These are phyloP conservation scores for Endocladia muricata DNA, from an alignment of 31 red algal species.

Conservation along the genomic window DNA sequence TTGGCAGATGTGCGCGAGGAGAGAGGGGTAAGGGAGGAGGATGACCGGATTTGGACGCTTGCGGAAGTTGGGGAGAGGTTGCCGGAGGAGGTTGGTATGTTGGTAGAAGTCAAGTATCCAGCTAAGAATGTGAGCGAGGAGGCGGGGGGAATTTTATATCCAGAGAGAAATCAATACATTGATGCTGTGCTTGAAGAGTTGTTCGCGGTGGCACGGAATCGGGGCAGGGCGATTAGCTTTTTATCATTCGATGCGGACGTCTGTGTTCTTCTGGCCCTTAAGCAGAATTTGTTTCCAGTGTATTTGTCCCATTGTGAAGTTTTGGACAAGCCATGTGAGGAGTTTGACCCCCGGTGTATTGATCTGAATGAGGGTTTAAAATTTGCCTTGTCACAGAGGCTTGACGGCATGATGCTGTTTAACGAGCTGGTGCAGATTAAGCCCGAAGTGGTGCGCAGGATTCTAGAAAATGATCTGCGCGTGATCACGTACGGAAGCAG, in stretches of 20 bases:
- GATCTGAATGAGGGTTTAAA: constrained; percentile 41
- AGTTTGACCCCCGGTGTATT: constrained; percentile 61
- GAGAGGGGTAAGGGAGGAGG: neutral
- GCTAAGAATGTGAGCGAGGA: constrained; percentile 25
- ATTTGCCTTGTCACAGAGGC: constrained; percentile 36
- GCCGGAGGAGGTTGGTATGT: constrained; percentile 66
- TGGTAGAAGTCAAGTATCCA: constrained; percentile 92
- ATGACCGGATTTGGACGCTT: constrained; percentile 22
- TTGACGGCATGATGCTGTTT: constrained; percentile 81
- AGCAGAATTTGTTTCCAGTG: constrained; percentile 77
- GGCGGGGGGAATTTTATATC: constrained; percentile 29
- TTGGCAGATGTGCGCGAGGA: neutral
- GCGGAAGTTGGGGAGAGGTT: constrained; percentile 41
- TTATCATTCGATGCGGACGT: constrained; percentile 85
- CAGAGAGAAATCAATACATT: constrained; percentile 67
- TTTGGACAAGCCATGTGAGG: constrained; percentile 64
- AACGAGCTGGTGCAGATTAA: constrained; percentile 49
- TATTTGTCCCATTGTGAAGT: constrained; percentile 79
- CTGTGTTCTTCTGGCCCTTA: constrained; percentile 71
- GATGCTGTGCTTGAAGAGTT: constrained; percentile 60
- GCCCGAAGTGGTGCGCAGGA: constrained; percentile 1
- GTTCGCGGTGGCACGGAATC: constrained; percentile 10
- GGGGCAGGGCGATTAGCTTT: constrained; percentile 37
- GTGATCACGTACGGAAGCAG: constrained; percentile 74
- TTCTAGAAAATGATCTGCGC: constrained; percentile 26